A percentile compares a stretch with the other conserved stretches of the same genome.
Evolutionary conservation across 768 basidiomycete species (phyloP).

Genomic region (Pulveroboletus sp.): DNA sequence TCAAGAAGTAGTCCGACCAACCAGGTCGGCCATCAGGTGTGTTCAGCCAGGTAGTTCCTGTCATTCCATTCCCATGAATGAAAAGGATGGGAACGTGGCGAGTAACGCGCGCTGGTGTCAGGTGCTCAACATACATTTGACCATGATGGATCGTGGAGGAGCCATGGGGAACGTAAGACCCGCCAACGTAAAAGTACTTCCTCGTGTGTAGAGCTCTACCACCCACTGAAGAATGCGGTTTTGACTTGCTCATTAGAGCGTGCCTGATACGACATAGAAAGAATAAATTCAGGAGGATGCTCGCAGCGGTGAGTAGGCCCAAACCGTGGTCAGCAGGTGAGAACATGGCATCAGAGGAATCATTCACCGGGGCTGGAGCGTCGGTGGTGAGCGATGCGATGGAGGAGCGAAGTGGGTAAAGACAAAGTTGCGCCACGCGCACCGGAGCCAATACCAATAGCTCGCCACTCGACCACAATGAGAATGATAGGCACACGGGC

Average conservation of each 20-base stretch:
- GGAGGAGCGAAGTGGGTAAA: too few relatives aligned
- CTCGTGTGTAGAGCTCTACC: constrained; percentile 41
- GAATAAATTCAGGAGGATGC: constrained; percentile 17
- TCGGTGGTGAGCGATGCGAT: too few relatives aligned
- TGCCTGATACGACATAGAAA: constrained; percentile 7
- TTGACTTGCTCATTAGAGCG: too few relatives aligned
- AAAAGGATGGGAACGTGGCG: constrained; percentile 41
- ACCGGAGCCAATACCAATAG: too few relatives aligned
- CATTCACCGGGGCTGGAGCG: too few relatives aligned
- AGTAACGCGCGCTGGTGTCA: constrained; percentile 37
- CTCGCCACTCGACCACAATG: too few relatives aligned
- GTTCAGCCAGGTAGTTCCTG: constrained; percentile 48
- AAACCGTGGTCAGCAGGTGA: constrained; percentile 2
- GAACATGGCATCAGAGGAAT: constrained; percentile 6
- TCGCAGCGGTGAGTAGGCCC: constrained; percentile 6
- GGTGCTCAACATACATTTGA: constrained; percentile 51
- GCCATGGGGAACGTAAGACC: constrained; percentile 33
- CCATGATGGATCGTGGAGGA: constrained; percentile 37
- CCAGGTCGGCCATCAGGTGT: constrained; percentile 50
- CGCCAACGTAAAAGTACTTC: constrained; percentile 46
- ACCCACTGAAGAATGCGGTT: too few relatives aligned
- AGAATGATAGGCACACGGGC: too few relatives aligned
- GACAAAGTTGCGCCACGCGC: too few relatives aligned
- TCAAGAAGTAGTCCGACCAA: constrained; percentile 55
- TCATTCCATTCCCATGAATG: constrained; percentile 51